Conservation (phyloP, 2,329 filamentous ascomycete genomes). For the Acephala macrosclerotiorum region DNA sequence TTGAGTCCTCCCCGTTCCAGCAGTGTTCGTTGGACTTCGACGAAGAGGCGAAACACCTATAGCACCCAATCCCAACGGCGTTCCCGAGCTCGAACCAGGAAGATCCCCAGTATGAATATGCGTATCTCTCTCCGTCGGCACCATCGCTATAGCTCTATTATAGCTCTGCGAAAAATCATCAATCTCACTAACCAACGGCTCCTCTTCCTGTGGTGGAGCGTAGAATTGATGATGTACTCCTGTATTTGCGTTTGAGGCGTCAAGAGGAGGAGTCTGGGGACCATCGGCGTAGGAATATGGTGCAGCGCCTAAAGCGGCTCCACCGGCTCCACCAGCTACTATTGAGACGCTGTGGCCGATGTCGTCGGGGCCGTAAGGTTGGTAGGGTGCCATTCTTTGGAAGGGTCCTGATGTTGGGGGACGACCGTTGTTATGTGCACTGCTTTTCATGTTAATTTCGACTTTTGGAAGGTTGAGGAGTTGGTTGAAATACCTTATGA, state of each 20-base stretch:
- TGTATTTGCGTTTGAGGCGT: background rate
- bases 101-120: slow-evolving; percentile 8
- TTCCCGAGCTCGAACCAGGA: background rate
- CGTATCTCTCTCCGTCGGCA: slow-evolving; percentile 1
- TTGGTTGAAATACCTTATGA: slow-evolving; percentile 6
- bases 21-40: background rate
- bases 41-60: background rate
- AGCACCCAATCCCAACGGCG: background rate
- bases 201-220: background rate
- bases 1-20: background rate
- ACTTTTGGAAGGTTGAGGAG: too few relatives aligned
- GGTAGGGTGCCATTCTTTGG: slow-evolving; percentile 7
- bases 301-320: background rate
- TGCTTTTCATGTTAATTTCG: background rate
- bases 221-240: slow-evolving; percentile 5
- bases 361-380: slow-evolving; percentile 5
- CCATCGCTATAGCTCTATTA: background rate
- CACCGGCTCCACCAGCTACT: background rate
- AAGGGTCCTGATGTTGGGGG: slow-evolving; percentile 1
- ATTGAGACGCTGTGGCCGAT: background rate
- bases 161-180: slow-evolving; percentile 1
- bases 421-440: background rate
- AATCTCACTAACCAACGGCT: slow-evolving; percentile 1
- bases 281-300: slow-evolving; percentile 2
- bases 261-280: background rate